Conservation (phyloP, 1,284 basidiomycete genomes). For the Apiotrichum domesticum region DNA sequence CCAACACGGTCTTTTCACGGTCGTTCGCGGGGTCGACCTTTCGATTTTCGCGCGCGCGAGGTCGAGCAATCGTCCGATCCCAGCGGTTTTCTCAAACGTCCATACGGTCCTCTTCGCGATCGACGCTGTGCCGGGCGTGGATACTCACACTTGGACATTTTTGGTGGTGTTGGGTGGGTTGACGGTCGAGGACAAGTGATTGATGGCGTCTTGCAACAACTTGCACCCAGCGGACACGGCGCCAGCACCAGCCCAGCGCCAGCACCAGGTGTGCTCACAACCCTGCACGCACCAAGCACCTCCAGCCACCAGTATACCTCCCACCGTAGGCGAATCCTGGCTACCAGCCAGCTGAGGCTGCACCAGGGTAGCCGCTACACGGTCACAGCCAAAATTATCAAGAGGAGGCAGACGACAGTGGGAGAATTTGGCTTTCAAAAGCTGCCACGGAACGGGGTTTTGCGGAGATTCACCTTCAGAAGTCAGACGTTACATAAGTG, state of each 20-base stretch:
- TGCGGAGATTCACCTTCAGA: background rate
- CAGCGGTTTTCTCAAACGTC: background rate
- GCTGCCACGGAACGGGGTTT: too few relatives aligned
- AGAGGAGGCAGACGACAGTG: too few relatives aligned
- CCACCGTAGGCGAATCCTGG: too few relatives aligned
- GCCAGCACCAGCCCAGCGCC: background rate
- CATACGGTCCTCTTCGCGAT: background rate
- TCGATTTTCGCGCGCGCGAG: background rate
- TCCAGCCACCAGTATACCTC: background rate
- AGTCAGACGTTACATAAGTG: too few relatives aligned
- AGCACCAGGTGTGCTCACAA: too few relatives aligned
- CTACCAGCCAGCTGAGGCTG: too few relatives aligned
- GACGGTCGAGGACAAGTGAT: background rate
- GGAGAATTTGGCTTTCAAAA: background rate
- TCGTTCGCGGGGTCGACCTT: too few relatives aligned
- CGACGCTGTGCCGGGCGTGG: background rate
- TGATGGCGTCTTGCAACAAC: background rate
- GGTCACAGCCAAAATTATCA: too few relatives aligned
- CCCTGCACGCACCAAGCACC: background rate
- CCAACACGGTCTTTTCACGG: too few relatives aligned
- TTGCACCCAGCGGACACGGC: background rate
- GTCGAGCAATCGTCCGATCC: background rate
- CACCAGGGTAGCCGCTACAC: too few relatives aligned
- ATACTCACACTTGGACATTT: background rate
- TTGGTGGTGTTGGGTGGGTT: conserved; percentile 1